Base-by-base conservation (phyloP, 192 early-diverging fungal species). In the Umbelopsis sp. region DNA sequence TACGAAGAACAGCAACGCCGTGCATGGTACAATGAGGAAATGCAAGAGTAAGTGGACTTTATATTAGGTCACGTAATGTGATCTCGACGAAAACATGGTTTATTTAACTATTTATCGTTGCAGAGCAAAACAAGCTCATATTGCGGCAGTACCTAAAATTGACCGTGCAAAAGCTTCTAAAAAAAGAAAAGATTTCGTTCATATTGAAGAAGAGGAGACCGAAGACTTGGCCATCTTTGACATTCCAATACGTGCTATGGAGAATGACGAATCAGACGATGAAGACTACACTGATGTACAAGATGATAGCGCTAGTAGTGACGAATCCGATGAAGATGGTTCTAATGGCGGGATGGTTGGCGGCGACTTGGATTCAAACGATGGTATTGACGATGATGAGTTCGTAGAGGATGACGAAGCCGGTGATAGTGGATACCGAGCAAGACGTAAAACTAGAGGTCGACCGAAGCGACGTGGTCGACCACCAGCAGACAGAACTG, bases 1-100 rank as follows among this genome's bases (percentile, higher is more conserved):
- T 65, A 75, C 5, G 88, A 93, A 51, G 87, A 90, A 6, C 31
- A 36, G 34, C 76, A 79, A 65, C 20, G 79, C 67, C 10, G 82
- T 81, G 26, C 76, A 59, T 34, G 81, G 75, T 41, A 74, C 82
- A 29, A 74, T 87, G 43, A 73, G 74, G n/a, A 73, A 71, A n/a
- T 77, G 73, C 26, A 85, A 66, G 31, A 82, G 79, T 78, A 81
- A 79, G 54, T 56, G 34, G 5, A 21, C 20, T n/a, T 12, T 16
- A 3, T 47, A 3, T 3, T 16, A 49, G 16, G 47, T 0, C 20
- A 9, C 17, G 5, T 8, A 49, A 49, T 21, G 47, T 20, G 16
- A 9, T 7, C 38, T 41, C 12, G 7, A 11, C 7, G 0, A 41
- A 6, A 41, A 41, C 12, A 41, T 41, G 38, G 38, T 41, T 38